Evolutionary conservation across 202 grass and related monocot genomes (phyloP), one percentile per base, ranked within the genome.

Genomic region (Cymbopogon flexuosus): DNA sequence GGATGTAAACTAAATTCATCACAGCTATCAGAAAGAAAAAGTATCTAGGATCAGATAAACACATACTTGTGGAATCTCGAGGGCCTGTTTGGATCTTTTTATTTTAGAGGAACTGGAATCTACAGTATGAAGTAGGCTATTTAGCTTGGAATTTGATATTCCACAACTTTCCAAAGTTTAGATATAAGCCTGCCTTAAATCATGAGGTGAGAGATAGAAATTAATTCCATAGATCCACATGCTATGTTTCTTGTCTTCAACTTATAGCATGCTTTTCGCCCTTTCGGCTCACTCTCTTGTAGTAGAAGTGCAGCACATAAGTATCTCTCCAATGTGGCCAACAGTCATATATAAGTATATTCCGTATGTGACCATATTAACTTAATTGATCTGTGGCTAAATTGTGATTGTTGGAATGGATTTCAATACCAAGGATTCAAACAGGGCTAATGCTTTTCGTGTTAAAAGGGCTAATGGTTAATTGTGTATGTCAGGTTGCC

Each of bases 401-500:
- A 56, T 56, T 56, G 52, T 56, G 52, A 56, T 56, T 54, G 5
- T 56, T 56, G 21, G 18, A 56, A 56, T 21, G 5, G 18, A 56
- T 56, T 21, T 56, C 52, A 56, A 21, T 56, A 19, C 52, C 52
- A 56, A 21, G n/a, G n/a, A 56, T 56, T 5, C n/a, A 56, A 56
- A 56, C 52, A 8, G 52, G 18, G 52, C 49, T 56, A 56, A 65
- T 33, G 79, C 27, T 70, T 66, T 31, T 31, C 30, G 30, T 31
- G 1, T 31, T 2, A 31, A 31, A 31, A 31, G 3, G 52, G 52
- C 49, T 56, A 56, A 65, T 33, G 79, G 29, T 70, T 66, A 78
- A 56, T 75, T 77, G 33, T 27, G 58, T 86, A 81, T 47, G 82
- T 88, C 86, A 97, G 94, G 84, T 85, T 98, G 42, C 75, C 86